Evolutionary conservation across 306 rosid genomes (phyloP).

Genomic region (Ammopiptanthus mongolicus): DNA sequence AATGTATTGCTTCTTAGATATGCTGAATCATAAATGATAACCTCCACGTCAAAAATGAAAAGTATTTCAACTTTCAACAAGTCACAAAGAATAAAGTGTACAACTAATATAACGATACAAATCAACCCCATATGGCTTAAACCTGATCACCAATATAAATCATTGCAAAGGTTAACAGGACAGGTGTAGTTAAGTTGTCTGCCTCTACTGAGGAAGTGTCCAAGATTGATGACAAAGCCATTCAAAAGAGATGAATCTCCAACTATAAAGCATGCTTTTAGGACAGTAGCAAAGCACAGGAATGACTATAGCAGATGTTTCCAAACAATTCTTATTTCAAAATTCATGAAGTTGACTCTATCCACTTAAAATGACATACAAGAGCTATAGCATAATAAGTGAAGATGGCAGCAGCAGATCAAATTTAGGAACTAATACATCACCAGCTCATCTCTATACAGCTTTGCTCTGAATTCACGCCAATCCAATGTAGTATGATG

Average conservation of each 20-base stretch:
- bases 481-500: conserved; percentile 55
- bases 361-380: conserved; percentile 12
- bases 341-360: conserved; percentile 7
- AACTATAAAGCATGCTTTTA: background rate
- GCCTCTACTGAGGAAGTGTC: conserved; percentile 1
- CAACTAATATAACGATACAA: background rate
- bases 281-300: background rate
- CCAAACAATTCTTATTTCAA: background rate
- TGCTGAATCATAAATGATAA: background rate
- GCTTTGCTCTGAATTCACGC: conserved; percentile 96
- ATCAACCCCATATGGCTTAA: background rate
- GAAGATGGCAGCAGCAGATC: background rate
- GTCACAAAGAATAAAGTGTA: background rate
- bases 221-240: conserved; percentile 12
- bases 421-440: conserved; percentile 21
- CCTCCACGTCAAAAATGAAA: conserved; percentile 7
- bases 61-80: conserved; percentile 1
- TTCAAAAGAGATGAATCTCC: conserved; percentile 1
- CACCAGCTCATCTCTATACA: conserved; percentile 78
- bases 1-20: conserved; percentile 13
- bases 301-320: conserved; percentile 2
- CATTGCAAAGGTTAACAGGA: background rate
- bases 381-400: background rate
- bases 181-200: background rate
- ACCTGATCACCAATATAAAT: background rate